Conservation (phyloP, 306 rosid species). For the Castanea crenata region DNA sequence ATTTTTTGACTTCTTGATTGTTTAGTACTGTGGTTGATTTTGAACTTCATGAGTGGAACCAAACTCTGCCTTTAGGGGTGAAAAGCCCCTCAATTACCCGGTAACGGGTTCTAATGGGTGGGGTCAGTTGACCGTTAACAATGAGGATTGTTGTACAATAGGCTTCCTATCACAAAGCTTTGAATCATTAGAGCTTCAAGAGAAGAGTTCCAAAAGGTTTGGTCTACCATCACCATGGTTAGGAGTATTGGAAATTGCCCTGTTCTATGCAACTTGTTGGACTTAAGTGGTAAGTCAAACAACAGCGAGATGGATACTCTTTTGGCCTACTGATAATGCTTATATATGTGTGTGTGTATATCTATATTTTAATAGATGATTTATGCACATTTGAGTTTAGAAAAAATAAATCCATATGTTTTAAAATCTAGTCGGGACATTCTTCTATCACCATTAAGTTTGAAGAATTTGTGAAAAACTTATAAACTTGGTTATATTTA, state of each 20-base stretch:
- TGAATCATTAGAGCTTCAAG: conserved; percentile 74
- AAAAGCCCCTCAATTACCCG: too few species aligned
- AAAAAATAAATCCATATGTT: neutral
- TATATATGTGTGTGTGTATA: neutral
- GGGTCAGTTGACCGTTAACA: too few species aligned
- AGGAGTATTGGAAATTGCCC: conserved; percentile 59
- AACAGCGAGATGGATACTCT: neutral
- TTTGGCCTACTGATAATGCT: neutral
- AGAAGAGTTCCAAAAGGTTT: conserved; percentile 68
- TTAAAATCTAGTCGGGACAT: neutral
- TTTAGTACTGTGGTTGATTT: too few species aligned
- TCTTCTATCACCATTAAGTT: too few species aligned
- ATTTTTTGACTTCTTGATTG: too few species aligned
- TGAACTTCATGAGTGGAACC: too few species aligned
- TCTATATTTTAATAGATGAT: neutral
- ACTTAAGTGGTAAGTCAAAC: conserved; percentile 57
- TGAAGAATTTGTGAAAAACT: neutral
- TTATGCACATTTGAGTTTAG: neutral
- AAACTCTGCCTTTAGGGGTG: too few species aligned
- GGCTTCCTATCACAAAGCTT: conserved; percentile 58
- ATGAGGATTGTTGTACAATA: too few species aligned
- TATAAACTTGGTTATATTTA: neutral
- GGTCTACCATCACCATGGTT: conserved; percentile 79
- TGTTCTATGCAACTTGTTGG: conserved; percentile 59
- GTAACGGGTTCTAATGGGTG: too few species aligned